Conservation (phyloP, 441 rosid genomes). For the Populus hybrid region DNA sequence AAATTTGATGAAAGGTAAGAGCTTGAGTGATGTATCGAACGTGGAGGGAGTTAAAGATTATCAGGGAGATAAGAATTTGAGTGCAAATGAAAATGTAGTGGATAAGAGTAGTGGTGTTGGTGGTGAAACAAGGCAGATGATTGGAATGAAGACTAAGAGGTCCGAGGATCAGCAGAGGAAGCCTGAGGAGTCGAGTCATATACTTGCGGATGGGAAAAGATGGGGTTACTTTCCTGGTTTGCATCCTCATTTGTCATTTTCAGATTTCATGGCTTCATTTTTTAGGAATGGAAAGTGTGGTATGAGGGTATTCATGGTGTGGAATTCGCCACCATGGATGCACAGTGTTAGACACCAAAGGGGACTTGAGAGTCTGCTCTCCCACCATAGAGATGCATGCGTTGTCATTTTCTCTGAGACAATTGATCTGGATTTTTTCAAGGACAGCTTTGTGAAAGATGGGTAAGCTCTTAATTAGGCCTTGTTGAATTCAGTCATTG, state of each 20-base stretch:
- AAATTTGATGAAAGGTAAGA: not conserved
- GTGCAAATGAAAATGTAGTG: conserved; percentile 5
- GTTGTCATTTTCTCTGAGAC: conserved; percentile 84
- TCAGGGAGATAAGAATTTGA: not conserved
- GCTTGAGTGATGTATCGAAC: conserved; percentile 5
- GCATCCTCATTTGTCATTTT: conserved; percentile 63
- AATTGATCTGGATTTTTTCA: conserved; percentile 85
- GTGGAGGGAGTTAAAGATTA: conserved; percentile 2
- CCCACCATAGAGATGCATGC: conserved; percentile 76
- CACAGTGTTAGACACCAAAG: conserved; percentile 85
- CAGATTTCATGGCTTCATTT: conserved; percentile 67
- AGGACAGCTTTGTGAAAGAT: conserved; percentile 73
- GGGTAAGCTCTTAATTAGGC: conserved; percentile 46
- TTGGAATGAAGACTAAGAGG: conserved; percentile 13
- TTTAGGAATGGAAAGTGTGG: conserved; percentile 53
- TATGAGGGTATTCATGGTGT: conserved; percentile 79
- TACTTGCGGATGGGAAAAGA: conserved; percentile 86
- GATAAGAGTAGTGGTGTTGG: conserved; percentile 4
- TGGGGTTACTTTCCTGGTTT: conserved; percentile 94
- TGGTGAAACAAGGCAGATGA: conserved; percentile 20
- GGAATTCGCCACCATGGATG: conserved; percentile 99
- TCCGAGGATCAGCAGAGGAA: conserved; percentile 20
- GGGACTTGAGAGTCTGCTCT: conserved; percentile 84
- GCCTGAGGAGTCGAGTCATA: conserved; percentile 48
- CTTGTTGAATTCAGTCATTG: conserved; percentile 3